Evolutionary conservation across 2,329 filamentous ascomycete genomes (phyloP).

Genomic region (Scolecobasidium constrictum): DNA sequence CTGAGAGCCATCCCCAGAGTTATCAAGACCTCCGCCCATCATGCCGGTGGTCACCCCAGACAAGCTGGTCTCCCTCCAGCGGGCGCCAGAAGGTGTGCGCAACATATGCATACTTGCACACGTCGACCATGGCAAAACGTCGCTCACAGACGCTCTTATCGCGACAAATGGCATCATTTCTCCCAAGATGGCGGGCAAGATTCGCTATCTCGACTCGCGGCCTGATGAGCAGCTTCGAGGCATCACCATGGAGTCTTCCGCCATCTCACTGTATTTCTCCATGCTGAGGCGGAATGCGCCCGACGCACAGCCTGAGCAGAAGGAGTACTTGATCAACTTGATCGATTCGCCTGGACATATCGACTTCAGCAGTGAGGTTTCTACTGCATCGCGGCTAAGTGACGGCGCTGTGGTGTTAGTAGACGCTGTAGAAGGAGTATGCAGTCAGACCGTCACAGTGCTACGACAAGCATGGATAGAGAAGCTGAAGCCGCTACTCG

Average conservation of each 20-base stretch:
- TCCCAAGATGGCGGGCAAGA: conserved; percentile 92
- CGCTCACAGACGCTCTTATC: conserved; percentile 87
- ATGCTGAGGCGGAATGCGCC: conserved; percentile 65
- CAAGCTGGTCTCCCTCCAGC: conserved; percentile 82
- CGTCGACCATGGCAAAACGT: conserved; percentile 98
- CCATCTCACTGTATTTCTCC: conserved; percentile 92
- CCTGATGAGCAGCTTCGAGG: conserved; percentile 92
- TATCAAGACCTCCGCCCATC: conserved; percentile 17
- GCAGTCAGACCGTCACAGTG: conserved; percentile 96
- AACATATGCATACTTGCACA: conserved; percentile 97
- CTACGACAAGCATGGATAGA: conserved; percentile 91
- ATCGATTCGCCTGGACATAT: conserved; percentile 98
- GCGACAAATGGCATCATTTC: conserved; percentile 99
- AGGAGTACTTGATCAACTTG: conserved; percentile 91
- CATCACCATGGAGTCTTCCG: conserved; percentile 99
- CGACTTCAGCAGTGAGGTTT: conserved; percentile 97
- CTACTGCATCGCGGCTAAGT: conserved; percentile 84
- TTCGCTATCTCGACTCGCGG: conserved; percentile 91
- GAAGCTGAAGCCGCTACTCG: conserved; percentile 84
- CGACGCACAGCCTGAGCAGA: conserved; percentile 57
- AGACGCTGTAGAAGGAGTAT: conserved; percentile 94
- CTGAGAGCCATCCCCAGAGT: no score
- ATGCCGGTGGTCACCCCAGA: conserved; percentile 93
- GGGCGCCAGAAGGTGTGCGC: conserved; percentile 76
- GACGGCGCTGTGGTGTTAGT: conserved; percentile 92